A percentile compares a stretch with the other conserved stretches of the same genome.
These are phyloP conservation scores for Monosporascus sp. DNA, from an alignment of 2,329 filamentous ascomycete genomes.

Conservation along the genomic window DNA sequence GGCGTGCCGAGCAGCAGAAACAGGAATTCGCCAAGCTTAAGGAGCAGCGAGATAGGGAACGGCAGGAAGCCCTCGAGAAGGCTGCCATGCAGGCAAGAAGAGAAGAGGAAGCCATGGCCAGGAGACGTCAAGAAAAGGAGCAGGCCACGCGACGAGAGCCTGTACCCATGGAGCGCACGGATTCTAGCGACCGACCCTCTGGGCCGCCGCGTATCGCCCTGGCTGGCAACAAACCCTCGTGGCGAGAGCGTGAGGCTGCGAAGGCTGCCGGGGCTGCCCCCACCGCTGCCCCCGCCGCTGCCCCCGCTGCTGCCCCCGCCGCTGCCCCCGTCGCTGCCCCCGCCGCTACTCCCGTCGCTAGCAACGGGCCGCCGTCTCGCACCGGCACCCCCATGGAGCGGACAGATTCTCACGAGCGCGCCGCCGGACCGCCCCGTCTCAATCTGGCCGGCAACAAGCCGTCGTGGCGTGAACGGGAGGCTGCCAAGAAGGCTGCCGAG, in stretches of 20 bases:
- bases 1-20: constrained; percentile 74
- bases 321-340: constrained; percentile 14
- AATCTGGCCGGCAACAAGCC: constrained; percentile 56
- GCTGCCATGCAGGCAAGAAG: constrained; percentile 68
- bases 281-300: constrained; percentile 14
- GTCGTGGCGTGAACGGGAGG: constrained; percentile 70
- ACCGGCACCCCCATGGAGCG: constrained; percentile 21
- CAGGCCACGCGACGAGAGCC: constrained; percentile 36
- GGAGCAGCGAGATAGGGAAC: constrained; percentile 60
- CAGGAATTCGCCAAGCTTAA: constrained; percentile 62
- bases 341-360: constrained; percentile 14
- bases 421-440: constrained; percentile 49
- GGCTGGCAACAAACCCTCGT: constrained; percentile 44
- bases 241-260: constrained; percentile 55
- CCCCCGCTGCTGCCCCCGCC: constrained; percentile 18
- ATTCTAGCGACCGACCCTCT: constrained; percentile 40
- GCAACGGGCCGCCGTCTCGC: constrained; percentile 23
- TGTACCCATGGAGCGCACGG: constrained; percentile 35
- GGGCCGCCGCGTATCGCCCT: constrained; percentile 52
- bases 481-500: constrained; percentile 35
- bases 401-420: constrained; percentile 20
- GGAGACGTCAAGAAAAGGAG: constrained; percentile 62
- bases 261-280: constrained; percentile 37
- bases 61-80: constrained; percentile 62
- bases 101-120: constrained; percentile 82